Conservation (phyloP, 2,329 filamentous ascomycete genomes). For the Hypoxylon sp. region DNA sequence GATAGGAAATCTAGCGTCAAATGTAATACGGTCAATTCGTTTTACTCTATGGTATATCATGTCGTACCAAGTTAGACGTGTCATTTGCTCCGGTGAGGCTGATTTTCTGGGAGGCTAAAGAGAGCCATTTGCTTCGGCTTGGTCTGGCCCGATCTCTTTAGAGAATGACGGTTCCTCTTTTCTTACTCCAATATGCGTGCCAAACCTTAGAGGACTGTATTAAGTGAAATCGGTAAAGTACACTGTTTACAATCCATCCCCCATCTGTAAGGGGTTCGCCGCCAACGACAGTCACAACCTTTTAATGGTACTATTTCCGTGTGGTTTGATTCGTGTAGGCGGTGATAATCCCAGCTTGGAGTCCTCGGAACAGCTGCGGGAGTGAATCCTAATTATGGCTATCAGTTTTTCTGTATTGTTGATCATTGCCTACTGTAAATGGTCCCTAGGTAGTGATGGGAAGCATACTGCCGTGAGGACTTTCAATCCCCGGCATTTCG, state of each 20-base stretch:
- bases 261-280: not conserved
- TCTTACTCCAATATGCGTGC: not conserved
- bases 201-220: not conserved
- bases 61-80: slow-evolving; percentile 7
- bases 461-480: slow-evolving; percentile 15
- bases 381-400: slow-evolving; percentile 1
- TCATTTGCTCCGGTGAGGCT: slow-evolving; percentile 6
- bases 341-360: not conserved
- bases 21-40: not conserved
- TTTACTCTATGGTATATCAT: slow-evolving; percentile 5
- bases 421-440: slow-evolving; percentile 12
- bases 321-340: not conserved
- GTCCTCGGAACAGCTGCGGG: not conserved
- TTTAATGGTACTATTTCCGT: not conserved
- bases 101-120: not conserved
- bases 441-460: slow-evolving; percentile 8
- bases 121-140: not conserved
- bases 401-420: slow-evolving; percentile 5
- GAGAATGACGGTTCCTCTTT: not conserved
- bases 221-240: not conserved
- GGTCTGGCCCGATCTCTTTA: not conserved
- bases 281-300: not conserved
- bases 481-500: not conserved
- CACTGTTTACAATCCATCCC: not conserved
- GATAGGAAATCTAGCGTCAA: not conserved